Evolutionary conservation across 371 early-diverging fungal species (phyloP).

Genomic region (Lichtheimia ornata): DNA sequence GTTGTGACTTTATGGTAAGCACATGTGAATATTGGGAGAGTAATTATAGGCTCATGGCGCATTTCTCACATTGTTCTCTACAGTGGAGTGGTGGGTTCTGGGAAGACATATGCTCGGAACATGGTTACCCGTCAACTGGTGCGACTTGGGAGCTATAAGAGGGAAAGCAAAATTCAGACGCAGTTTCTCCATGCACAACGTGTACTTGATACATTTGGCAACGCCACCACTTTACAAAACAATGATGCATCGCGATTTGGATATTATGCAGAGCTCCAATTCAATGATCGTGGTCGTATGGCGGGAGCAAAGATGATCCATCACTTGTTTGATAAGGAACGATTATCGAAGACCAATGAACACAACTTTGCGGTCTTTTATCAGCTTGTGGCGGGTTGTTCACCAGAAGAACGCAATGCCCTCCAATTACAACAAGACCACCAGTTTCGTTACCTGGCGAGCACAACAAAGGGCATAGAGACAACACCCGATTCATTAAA

Average conservation of each 20-base stretch:
- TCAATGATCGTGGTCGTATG: conserved; percentile 85
- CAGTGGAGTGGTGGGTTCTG: conserved; percentile 91
- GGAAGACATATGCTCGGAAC: conserved; percentile 80
- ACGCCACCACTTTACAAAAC: conserved; percentile 75
- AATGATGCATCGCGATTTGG: conserved; percentile 89
- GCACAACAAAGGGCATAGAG: conserved; percentile 24
- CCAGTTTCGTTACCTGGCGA: conserved; percentile 20
- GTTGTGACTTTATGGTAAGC: conserved; percentile 34
- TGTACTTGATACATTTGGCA: conserved; percentile 87
- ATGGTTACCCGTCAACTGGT: conserved; percentile 69
- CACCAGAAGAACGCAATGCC: conserved; percentile 35
- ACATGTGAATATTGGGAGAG: background rate
- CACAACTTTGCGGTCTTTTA: conserved; percentile 94
- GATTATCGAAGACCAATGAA: conserved; percentile 63
- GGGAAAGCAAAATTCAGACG: conserved; percentile 77
- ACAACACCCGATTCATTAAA: conserved; percentile 55
- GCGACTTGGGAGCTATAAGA: conserved; percentile 75
- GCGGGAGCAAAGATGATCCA: conserved; percentile 88
- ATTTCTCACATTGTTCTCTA: conserved; percentile 68
- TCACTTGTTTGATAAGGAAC: conserved; percentile 86
- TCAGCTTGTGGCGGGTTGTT: conserved; percentile 64
- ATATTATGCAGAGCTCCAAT: conserved; percentile 89
- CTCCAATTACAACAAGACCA: conserved; percentile 21
- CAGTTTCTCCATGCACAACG: conserved; percentile 72
- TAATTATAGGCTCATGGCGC: background rate